Evolutionary conservation across 148 eudicot species (phyloP).

Genomic region (Camellia sinensis): DNA sequence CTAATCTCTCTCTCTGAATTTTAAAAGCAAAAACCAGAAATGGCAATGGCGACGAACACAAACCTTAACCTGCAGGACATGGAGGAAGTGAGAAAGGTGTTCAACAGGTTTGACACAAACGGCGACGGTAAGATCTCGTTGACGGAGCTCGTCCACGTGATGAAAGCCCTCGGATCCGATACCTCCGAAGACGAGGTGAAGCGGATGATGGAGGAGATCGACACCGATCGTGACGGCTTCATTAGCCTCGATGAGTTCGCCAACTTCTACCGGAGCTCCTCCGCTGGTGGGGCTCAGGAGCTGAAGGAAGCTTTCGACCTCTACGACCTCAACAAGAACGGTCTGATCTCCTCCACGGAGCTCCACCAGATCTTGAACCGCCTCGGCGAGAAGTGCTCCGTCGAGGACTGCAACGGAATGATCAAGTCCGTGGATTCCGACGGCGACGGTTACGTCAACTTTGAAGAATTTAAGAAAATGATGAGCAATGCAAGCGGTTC

Average conservation of each 20-base stretch:
- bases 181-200: constrained; percentile 46
- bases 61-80: constrained; percentile 30
- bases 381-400: constrained; percentile 64
- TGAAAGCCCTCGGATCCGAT: constrained; percentile 60
- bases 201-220: constrained; percentile 71
- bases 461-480: constrained; percentile 79
- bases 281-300: constrained; percentile 36
- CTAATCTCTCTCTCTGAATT: neutral
- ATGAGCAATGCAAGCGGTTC: constrained; percentile 32
- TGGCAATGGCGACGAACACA: constrained; percentile 9
- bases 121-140: constrained; percentile 75
- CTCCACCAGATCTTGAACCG: constrained; percentile 57
- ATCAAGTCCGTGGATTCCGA: constrained; percentile 65
- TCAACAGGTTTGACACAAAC: constrained; percentile 68
- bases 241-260: constrained; percentile 53
- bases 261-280: constrained; percentile 29
- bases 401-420: constrained; percentile 62
- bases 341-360: constrained; percentile 65
- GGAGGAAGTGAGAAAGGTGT: constrained; percentile 49
- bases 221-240: constrained; percentile 65
- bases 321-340: constrained; percentile 70
- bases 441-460: constrained; percentile 70
- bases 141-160: constrained; percentile 50
- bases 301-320: constrained; percentile 65
- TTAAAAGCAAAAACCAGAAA: neutral